A percentile compares a stretch with the other conserved stretches of the same genome.
phyloP scores from a whole-genome alignment of 805 yeast species.

The Saccharomycopsis malanga region DNA sequence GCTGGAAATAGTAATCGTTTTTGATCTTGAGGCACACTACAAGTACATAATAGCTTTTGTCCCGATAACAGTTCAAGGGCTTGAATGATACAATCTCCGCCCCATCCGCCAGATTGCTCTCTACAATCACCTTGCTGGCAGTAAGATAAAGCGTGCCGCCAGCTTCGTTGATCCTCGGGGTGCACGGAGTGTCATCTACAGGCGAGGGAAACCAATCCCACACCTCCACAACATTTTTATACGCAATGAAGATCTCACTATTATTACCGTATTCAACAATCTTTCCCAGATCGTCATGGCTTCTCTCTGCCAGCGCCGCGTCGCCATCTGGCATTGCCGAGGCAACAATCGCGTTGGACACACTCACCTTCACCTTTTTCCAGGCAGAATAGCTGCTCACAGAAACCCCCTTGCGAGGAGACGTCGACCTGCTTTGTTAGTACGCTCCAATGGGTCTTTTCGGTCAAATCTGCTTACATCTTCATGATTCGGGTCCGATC shows the following conservation, averaged over 20 bases:
- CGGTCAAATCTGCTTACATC: conserved; percentile 23
- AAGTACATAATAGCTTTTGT: conserved; percentile 24
- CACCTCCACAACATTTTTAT: conserved; percentile 28
- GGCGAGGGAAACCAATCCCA: conserved; percentile 36
- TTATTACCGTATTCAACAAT: conserved; percentile 31
- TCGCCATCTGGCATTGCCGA: conserved; percentile 1
- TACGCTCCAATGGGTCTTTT: not conserved
- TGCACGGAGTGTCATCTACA: not conserved
- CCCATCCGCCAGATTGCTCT: not conserved
- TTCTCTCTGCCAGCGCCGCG: not conserved
- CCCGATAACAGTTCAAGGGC: conserved; percentile 27
- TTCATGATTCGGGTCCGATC: conserved; percentile 27
- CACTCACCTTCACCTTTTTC: conserved; percentile 25
- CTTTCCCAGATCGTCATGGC: not conserved
- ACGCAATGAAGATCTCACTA: conserved; percentile 33
- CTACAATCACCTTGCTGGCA: conserved; percentile 21
- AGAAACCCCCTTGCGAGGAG: conserved; percentile 23
- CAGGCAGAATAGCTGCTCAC: conserved; percentile 25
- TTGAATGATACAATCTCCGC: conserved; percentile 22
- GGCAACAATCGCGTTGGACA: conserved; percentile 10
- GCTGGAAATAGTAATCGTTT: conserved; percentile 17
- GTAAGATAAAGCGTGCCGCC: conserved; percentile 28
- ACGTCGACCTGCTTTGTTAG: conserved; percentile 9
- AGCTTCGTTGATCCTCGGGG: conserved; percentile 1
- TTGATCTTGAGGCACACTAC: conserved; percentile 13